Conservation (phyloP, 805 yeast species). For the Yarrowia bubula region DNA sequence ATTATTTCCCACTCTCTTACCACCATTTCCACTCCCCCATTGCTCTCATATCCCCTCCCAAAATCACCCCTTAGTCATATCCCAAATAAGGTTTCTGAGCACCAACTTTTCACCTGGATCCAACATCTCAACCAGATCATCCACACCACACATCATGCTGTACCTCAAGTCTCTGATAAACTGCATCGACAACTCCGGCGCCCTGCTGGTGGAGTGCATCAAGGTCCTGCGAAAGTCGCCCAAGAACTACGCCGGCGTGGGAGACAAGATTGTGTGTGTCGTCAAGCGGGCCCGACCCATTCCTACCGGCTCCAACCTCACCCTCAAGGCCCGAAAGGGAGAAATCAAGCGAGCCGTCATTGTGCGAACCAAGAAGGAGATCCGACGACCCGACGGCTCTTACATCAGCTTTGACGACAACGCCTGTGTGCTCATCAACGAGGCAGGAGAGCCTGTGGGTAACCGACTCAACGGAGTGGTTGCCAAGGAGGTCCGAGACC, state of each 20-base stretch:
- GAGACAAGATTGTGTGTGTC: conserved; percentile 87
- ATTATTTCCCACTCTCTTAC: too few relatives aligned
- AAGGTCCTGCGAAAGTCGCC: conserved; percentile 90
- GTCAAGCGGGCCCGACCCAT: conserved; percentile 86
- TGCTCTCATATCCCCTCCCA: background rate
- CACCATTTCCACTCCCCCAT: too few relatives aligned
- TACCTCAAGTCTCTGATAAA: conserved; percentile 83
- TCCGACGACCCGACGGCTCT: conserved; percentile 81
- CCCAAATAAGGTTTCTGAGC: background rate
- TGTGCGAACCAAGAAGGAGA: conserved; percentile 83
- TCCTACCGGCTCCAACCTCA: conserved; percentile 67
- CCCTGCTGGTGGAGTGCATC: conserved; percentile 91
- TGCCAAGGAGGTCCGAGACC: conserved; percentile 83
- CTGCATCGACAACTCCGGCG: conserved; percentile 95
- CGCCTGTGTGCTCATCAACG: conserved; percentile 93
- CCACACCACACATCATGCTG: conserved; percentile 53
- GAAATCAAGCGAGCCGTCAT: conserved; percentile 95
- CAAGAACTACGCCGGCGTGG: conserved; percentile 69
- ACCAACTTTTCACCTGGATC: background rate
- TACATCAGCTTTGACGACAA: conserved; percentile 88
- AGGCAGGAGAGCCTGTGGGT: conserved; percentile 90
- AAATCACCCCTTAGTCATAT: background rate
- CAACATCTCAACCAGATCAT: background rate
- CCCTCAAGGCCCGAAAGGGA: conserved; percentile 80
- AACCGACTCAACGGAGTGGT: conserved; percentile 89